A percentile compares a stretch with the other conserved stretches of the same genome.
phyloP scores from a whole-genome alignment of 345 rosid genomes.

The Cardamine occulta region DNA sequence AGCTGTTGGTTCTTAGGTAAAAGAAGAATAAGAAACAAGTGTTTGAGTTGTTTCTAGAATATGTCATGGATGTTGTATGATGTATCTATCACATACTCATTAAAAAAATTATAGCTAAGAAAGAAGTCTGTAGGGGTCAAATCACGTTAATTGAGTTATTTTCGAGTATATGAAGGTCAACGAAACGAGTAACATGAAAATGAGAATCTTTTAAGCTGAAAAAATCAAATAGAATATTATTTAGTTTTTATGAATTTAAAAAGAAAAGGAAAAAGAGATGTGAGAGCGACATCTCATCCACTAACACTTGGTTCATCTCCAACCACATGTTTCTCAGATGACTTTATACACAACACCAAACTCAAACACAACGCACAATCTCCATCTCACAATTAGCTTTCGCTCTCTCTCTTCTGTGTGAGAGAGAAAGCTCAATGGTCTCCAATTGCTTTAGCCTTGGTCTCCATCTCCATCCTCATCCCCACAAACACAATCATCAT shows the following conservation, averaged over 20 bases:
- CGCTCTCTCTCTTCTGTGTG: conserved; percentile 27
- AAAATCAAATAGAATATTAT: conserved; percentile 3
- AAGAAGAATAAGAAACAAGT: conserved; percentile 16
- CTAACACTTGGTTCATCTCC: conserved; percentile 39
- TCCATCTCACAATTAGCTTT: conserved; percentile 36
- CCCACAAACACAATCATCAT: conserved; percentile 35
- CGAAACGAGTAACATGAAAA: conserved; percentile 14
- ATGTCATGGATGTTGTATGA: background rate
- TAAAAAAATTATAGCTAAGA: conserved; percentile 12
- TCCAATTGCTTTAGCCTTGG: conserved; percentile 56
- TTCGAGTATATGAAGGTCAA: conserved; percentile 29
- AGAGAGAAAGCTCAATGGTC: conserved; percentile 49
- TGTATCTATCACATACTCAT: conserved; percentile 23
- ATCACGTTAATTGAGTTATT: conserved; percentile 13
- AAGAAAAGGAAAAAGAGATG: conserved; percentile 9
- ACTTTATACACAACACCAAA: conserved; percentile 1
- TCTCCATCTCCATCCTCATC: conserved; percentile 52
- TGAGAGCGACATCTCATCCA: conserved; percentile 31
- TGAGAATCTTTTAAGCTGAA: conserved; percentile 21
- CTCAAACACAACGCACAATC: conserved; percentile 38
- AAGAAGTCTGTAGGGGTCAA: background rate
- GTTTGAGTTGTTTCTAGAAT: background rate
- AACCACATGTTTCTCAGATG: conserved; percentile 37
- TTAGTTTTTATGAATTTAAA: conserved; percentile 3
- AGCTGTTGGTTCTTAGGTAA: conserved; percentile 18